These are phyloP conservation scores for Cadophora luteo-olivacea DNA, from an alignment of 2,329 filamentous ascomycete genomes.

Conservation along the genomic window DNA sequence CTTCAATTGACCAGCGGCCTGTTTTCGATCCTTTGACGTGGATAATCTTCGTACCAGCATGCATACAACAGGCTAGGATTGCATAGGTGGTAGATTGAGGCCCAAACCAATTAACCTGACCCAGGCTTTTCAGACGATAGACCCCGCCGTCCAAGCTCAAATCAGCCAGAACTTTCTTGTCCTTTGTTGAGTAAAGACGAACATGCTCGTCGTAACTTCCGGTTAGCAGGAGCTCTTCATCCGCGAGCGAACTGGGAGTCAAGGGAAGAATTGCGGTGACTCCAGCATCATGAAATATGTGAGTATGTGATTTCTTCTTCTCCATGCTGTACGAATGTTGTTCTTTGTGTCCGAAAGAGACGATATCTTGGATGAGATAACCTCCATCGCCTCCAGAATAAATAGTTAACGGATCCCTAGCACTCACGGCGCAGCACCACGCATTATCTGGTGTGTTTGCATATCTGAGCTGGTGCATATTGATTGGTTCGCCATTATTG, in stretches of 20 bases:
- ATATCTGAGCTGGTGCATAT: slow-evolving; percentile 51
- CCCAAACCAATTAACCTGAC: slow-evolving; percentile 25
- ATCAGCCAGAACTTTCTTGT: slow-evolving; percentile 56
- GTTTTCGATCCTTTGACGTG: slow-evolving; percentile 44
- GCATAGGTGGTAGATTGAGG: slow-evolving; percentile 45
- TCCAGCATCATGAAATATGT: slow-evolving; percentile 70
- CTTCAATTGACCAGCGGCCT: not conserved
- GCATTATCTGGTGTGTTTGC: slow-evolving; percentile 47
- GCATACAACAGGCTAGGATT: slow-evolving; percentile 92
- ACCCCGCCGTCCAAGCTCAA: slow-evolving; percentile 79
- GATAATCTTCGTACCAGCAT: slow-evolving; percentile 79
- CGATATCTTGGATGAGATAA: slow-evolving; percentile 27
- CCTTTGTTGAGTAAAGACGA: slow-evolving; percentile 63
- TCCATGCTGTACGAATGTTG: not conserved
- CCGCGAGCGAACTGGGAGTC: slow-evolving; percentile 43
- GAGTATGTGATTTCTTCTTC: not conserved
- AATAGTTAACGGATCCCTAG: slow-evolving; percentile 34
- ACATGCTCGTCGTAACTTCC: slow-evolving; percentile 92
- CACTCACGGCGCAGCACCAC: slow-evolving; percentile 73
- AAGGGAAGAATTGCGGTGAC: slow-evolving; percentile 87
- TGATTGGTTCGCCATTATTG: slow-evolving; percentile 29
- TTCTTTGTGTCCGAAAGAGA: not conserved
- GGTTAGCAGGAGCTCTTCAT: slow-evolving; percentile 70
- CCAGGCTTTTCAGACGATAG: slow-evolving; percentile 78
- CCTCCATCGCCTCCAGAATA: slow-evolving; percentile 79